A percentile compares a stretch with the other conserved stretches of the same genome.
Evolutionary conservation across 768 basidiomycete genomes (phyloP).

Genomic region (Phylloporus sp.): DNA sequence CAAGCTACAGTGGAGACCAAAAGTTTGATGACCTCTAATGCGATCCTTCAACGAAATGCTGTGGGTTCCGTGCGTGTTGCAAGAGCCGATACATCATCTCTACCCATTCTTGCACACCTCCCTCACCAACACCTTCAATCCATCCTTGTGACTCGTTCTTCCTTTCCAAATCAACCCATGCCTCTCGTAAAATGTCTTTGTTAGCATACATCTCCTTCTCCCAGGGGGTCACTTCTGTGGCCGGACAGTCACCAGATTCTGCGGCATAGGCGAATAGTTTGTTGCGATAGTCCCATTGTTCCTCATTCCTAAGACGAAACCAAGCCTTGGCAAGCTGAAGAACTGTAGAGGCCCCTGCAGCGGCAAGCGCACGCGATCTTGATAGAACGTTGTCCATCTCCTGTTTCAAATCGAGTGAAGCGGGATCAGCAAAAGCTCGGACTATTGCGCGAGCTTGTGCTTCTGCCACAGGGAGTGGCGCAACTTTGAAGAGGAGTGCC

Average conservation of each 20-base stretch:
- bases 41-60: background rate
- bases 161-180: conserved; percentile 58
- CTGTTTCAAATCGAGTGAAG: conserved; percentile 42
- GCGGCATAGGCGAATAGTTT: conserved; percentile 48
- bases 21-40: too few species aligned
- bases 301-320: conserved; percentile 46
- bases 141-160: conserved; percentile 55
- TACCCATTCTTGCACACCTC: conserved; percentile 59
- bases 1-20: too few species aligned
- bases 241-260: conserved; percentile 26
- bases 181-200: conserved; percentile 44
- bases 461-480: conserved; percentile 76
- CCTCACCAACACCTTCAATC: conserved; percentile 60
- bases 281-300: conserved; percentile 71
- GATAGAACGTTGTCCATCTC: conserved; percentile 49
- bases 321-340: conserved; percentile 49
- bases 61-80: conserved; percentile 8
- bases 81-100: conserved; percentile 39
- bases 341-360: conserved; percentile 31
- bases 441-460: conserved; percentile 67
- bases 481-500: conserved; percentile 54
- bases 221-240: conserved; percentile 49
- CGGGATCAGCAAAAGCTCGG: conserved; percentile 50
- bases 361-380: conserved; percentile 44
- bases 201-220: conserved; percentile 50